Percentiles rank a stretch among this genome's conserved stretches.
These are phyloP conservation scores for Diaporthe ilicicola DNA, from an alignment of 2,329 filamentous ascomycete species.

Conservation along the genomic window DNA sequence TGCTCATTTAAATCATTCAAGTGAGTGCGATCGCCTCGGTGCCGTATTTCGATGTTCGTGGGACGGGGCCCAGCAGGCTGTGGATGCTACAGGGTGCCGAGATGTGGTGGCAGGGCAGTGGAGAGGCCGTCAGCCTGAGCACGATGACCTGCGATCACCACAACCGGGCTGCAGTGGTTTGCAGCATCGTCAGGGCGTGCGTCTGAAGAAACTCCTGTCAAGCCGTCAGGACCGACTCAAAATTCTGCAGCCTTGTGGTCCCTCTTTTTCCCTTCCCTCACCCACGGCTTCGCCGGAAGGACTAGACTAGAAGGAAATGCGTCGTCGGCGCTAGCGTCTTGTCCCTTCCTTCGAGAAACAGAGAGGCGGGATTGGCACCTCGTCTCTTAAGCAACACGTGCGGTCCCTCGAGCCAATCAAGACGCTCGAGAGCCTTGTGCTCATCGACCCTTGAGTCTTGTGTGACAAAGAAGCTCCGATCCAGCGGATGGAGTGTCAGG, in stretches of 20 bases:
- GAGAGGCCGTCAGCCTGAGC: neutral
- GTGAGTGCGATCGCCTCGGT: neutral
- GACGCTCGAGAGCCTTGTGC: neutral
- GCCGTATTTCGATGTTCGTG: conserved; percentile 2
- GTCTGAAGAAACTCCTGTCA: neutral
- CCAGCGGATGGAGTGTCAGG: neutral
- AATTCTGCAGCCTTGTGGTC: neutral
- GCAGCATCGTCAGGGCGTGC: conserved; percentile 3
- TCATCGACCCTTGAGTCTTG: neutral
- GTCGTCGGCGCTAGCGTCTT: neutral
- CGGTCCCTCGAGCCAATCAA: neutral
- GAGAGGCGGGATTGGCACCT: conserved; percentile 18
- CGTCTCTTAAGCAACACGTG: neutral
- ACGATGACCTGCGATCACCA: neutral
- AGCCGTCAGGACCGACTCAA: conserved; percentile 11
- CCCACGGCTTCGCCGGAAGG: conserved; percentile 6
- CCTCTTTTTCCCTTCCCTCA: neutral
- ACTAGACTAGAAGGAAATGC: neutral
- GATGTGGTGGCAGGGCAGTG: neutral
- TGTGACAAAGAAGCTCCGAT: neutral
- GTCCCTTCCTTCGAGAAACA: conserved; percentile 8
- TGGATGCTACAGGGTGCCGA: neutral
- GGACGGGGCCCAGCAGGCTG: neutral
- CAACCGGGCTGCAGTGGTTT: neutral
- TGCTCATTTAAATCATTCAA: neutral